Conservation (phyloP, 192 early-diverging fungal species). For the Umbelopsis ramanniana region DNA sequence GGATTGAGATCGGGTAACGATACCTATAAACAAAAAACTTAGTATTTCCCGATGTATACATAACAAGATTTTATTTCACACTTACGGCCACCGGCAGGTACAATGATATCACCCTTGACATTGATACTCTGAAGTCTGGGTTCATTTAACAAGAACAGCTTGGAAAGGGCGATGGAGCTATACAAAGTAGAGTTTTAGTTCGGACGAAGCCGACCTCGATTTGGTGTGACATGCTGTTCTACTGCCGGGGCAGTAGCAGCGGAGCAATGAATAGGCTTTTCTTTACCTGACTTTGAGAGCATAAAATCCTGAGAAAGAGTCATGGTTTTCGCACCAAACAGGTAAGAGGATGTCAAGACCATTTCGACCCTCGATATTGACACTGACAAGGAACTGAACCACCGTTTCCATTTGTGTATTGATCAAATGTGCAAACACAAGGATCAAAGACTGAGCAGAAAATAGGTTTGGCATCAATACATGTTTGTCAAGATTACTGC, state of each 20-base stretch:
- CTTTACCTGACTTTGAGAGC: slow-evolving; percentile 76
- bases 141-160: slow-evolving; percentile 72
- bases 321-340: slow-evolving; percentile 84
- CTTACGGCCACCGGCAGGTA: slow-evolving; percentile 30
- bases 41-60: background rate
- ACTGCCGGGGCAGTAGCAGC: too few species aligned
- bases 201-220: too few species aligned
- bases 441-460: slow-evolving; percentile 67
- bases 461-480: background rate
- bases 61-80: background rate
- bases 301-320: slow-evolving; percentile 83
- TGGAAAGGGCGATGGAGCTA: slow-evolving; percentile 78
- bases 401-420: slow-evolving; percentile 69
- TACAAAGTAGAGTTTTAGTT: background rate
- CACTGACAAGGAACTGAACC: slow-evolving; percentile 68
- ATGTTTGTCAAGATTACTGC: background rate
- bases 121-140: slow-evolving; percentile 63
- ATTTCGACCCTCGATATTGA: slow-evolving; percentile 61
- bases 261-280: too few species aligned
- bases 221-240: too few species aligned
- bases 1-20: slow-evolving; percentile 61
- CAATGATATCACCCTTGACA: slow-evolving; percentile 84
- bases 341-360: slow-evolving; percentile 80
- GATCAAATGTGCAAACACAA: slow-evolving; percentile 88
- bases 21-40: slow-evolving; percentile 33